Conservation (phyloP, 2,329 filamentous ascomycete genomes). For the Leptodontidium sp. region DNA sequence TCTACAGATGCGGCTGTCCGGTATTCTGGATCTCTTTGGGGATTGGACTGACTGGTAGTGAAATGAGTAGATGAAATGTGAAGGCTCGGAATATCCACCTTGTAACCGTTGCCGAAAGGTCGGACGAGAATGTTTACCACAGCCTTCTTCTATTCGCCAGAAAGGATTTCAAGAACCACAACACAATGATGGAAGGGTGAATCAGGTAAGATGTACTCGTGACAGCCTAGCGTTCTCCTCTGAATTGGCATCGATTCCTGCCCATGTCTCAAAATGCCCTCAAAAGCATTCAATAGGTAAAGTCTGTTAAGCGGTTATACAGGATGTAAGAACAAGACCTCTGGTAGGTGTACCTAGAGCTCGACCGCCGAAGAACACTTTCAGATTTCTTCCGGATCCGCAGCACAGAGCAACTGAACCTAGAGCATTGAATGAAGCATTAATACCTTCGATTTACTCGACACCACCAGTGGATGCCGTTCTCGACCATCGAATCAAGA, state of each 20-base stretch:
- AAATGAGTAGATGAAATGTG: constrained; percentile 31
- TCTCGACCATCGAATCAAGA: constrained; percentile 2
- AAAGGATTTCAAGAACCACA: neutral
- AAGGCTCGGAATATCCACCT: constrained; percentile 22
- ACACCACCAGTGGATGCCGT: constrained; percentile 29
- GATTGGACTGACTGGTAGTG: neutral
- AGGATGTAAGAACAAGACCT: neutral
- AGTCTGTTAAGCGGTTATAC: neutral
- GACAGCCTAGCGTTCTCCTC: no score
- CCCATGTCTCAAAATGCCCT: neutral
- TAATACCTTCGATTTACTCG: constrained; percentile 30
- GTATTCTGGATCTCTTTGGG: no score
- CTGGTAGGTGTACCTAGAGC: neutral
- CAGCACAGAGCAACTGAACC: neutral
- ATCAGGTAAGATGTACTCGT: neutral
- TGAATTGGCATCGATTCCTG: neutral
- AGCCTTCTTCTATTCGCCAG: constrained; percentile 12
- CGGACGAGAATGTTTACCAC: constrained; percentile 24
- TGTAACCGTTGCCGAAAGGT: constrained; percentile 27
- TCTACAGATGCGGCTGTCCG: no score
- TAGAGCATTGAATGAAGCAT: neutral
- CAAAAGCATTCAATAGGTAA: neutral
- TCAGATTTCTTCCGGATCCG: neutral
- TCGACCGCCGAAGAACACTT: neutral
- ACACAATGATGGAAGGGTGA: neutral